phyloP scores from a whole-genome alignment of 345 rosid genomes.

The Syzygium aqueum region DNA sequence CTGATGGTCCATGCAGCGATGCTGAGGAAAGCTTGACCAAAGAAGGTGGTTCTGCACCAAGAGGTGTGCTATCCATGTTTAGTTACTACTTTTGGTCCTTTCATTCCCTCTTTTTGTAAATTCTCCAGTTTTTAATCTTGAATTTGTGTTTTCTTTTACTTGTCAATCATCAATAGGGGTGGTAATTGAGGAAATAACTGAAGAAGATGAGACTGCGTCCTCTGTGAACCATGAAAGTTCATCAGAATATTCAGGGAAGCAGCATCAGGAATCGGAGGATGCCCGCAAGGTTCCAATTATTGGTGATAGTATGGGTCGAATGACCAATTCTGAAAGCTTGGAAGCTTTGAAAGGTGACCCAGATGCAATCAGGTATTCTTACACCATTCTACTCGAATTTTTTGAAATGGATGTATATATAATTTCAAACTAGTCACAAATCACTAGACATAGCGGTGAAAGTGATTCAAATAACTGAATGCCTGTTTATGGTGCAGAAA shows the following conservation, averaged over 20 bases:
- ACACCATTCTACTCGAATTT: neutral
- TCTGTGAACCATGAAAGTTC: constrained; percentile 22
- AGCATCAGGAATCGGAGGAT: constrained; percentile 14
- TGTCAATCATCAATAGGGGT: constrained; percentile 28
- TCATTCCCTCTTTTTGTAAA: neutral
- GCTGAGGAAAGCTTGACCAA: constrained; percentile 40
- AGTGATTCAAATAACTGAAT: neutral
- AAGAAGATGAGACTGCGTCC: constrained; percentile 29
- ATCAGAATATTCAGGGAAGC: constrained; percentile 14
- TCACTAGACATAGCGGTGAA: neutral
- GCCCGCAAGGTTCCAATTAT: constrained; percentile 3
- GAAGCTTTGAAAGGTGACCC: constrained; percentile 68
- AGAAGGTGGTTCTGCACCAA: constrained; percentile 38
- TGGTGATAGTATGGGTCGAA: constrained; percentile 7
- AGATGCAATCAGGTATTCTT: constrained; percentile 59
- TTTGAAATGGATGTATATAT: neutral
- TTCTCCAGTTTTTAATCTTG: neutral
- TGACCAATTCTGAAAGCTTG: constrained; percentile 37
- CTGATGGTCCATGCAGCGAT: constrained; percentile 29
- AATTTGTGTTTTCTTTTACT: neutral
- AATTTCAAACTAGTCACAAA: neutral
- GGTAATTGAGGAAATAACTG: constrained; percentile 73
- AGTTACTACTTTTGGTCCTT: neutral
- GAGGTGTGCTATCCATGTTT: constrained; percentile 27
- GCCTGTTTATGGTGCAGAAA: neutral